Evolutionary conservation across 139 green algal species (phyloP).

Genomic region (Chlorella ohadii): DNA sequence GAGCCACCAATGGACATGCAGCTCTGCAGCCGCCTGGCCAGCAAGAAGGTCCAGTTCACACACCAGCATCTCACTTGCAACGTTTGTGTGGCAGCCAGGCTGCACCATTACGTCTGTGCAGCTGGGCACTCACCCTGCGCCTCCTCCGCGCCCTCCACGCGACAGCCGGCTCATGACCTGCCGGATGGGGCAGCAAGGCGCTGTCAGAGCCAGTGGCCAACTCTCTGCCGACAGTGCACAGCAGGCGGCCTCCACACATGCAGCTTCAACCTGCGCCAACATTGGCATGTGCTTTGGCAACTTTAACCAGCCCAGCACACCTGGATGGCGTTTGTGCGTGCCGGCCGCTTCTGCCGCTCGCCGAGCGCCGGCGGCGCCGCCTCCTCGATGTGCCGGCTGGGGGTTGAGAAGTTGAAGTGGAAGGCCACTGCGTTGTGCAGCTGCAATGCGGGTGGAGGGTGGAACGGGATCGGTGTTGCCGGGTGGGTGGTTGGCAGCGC

Average conservation of each 20-base stretch:
- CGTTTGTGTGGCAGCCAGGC: too few species aligned
- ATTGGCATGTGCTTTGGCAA: too few species aligned
- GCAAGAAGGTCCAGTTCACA: too few species aligned
- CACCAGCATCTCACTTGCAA: too few species aligned
- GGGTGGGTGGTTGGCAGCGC: too few species aligned
- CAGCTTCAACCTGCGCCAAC: too few species aligned
- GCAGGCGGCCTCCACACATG: too few species aligned
- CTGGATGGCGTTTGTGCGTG: slow-evolving; percentile 15
- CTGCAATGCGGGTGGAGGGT: neutral
- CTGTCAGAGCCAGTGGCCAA: too few species aligned
- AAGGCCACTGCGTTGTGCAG: slow-evolving; percentile 41
- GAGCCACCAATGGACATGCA: too few species aligned
- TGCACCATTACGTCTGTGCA: neutral
- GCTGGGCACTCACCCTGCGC: slow-evolving; percentile 4
- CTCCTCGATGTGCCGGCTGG: slow-evolving; percentile 17
- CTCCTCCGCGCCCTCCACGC: neutral
- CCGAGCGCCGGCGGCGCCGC: slow-evolving; percentile 16
- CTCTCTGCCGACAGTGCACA: too few species aligned
- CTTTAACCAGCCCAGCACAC: neutral
- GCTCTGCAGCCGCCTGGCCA: too few species aligned
- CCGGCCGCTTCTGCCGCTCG: slow-evolving; percentile 15
- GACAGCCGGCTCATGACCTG: slow-evolving; percentile 32
- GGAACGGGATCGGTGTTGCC: neutral
- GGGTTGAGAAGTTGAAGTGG: slow-evolving; percentile 57
- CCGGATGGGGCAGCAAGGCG: too few species aligned